Percentiles rank a stretch among this genome's conserved stretches.
Evolutionary conservation across 139 green algal species (phyloP).

Genomic region (Chlorella sp.): DNA sequence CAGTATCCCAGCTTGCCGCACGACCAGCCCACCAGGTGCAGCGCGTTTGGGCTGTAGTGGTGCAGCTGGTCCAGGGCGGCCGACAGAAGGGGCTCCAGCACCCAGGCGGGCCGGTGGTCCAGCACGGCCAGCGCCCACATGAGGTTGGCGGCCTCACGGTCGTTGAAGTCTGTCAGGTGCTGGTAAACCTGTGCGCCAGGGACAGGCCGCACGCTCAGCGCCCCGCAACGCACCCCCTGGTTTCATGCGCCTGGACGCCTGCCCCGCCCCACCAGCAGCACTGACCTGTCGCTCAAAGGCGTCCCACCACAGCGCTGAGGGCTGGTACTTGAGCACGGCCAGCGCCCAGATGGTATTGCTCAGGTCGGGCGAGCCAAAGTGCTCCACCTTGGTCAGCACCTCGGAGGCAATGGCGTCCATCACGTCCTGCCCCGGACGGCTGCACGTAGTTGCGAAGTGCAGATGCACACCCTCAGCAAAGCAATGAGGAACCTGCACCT

Average conservation of each 20-base stretch:
- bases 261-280: no score
- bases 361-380: conserved; percentile 35
- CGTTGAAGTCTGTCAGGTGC: conserved; percentile 27
- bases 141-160: conserved; percentile 40
- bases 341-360: conserved; percentile 43
- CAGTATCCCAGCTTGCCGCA: conserved; percentile 27
- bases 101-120: conserved; percentile 22
- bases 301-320: conserved; percentile 27
- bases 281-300: conserved; percentile 39
- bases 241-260: no score
- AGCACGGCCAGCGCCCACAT: conserved; percentile 42
- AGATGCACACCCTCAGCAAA: no score
- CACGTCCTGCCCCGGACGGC: conserved; percentile 13
- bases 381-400: conserved; percentile 18
- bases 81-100: conserved; percentile 10
- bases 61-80: conserved; percentile 4
- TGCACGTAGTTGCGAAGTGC: no score
- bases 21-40: conserved; percentile 35
- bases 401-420: conserved; percentile 17
- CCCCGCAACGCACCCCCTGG: not conserved
- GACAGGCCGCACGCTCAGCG: not conserved
- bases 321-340: conserved; percentile 36
- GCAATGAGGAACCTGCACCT: no score
- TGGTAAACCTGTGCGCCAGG: conserved; percentile 16
- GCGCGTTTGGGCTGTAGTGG: conserved; percentile 20